phyloP scores from a whole-genome alignment of 2,329 filamentous ascomycete genomes.

The Fonsecaea multimorphosa region DNA sequence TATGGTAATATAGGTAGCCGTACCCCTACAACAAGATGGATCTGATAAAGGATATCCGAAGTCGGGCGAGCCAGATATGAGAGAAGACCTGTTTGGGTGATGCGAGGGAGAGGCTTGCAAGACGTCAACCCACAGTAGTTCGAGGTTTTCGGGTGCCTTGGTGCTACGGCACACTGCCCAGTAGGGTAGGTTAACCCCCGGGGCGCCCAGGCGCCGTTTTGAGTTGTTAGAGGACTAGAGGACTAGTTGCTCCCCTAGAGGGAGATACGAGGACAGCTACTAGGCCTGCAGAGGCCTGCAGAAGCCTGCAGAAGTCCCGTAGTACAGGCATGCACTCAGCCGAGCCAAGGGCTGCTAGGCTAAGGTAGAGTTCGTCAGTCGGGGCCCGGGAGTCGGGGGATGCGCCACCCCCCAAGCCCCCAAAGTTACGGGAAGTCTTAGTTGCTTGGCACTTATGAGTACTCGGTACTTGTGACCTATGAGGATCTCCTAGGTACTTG shows the following conservation, averaged over 20 bases:
- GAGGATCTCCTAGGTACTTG: too few species aligned
- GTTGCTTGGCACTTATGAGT: too few species aligned
- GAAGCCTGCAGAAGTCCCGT: too few species aligned
- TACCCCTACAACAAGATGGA: background rate
- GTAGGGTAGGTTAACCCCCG: background rate
- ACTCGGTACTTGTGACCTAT: background rate
- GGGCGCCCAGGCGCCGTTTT: background rate
- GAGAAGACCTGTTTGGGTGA: background rate
- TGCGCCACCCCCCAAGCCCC: background rate
- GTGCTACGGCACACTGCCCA: background rate
- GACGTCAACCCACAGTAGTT: background rate
- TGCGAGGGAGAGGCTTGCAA: background rate
- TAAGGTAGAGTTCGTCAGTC: background rate
- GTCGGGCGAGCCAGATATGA: background rate
- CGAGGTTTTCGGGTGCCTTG: background rate
- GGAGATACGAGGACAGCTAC: background rate
- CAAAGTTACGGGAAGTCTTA: background rate
- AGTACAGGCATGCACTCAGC: background rate
- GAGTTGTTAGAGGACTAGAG: background rate
- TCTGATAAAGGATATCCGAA: conserved; percentile 9
- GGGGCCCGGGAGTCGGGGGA: conserved; percentile 4
- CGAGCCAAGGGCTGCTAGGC: background rate
- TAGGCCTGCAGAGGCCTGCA: background rate
- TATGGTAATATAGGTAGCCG: background rate
- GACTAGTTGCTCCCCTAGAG: background rate